Evolutionary conservation across 371 early-diverging fungal species (phyloP).

Genomic region (Mortierella sp.): DNA sequence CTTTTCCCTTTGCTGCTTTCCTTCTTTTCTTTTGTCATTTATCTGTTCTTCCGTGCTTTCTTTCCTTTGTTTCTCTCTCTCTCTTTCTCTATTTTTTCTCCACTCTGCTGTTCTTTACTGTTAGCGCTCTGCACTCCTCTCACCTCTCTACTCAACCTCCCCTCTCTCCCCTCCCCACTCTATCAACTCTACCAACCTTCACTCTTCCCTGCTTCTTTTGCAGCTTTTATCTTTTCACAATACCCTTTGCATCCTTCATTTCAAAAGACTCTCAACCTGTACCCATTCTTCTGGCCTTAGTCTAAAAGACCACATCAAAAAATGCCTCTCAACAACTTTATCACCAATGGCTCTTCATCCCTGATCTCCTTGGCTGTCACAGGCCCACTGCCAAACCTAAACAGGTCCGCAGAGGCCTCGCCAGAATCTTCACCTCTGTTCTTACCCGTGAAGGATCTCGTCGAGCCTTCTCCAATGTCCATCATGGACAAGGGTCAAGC

Average conservation of each 20-base stretch:
- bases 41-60: not conserved
- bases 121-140: not conserved
- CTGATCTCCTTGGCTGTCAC: conserved; percentile 44
- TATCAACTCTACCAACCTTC: not conserved
- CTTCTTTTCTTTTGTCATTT: not conserved
- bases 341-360: conserved; percentile 11
- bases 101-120: not conserved
- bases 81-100: not conserved
- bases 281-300: not conserved
- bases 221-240: conserved; percentile 13
- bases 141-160: not conserved
- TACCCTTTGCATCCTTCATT: conserved; percentile 22
- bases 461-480: conserved; percentile 38
- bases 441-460: not conserved
- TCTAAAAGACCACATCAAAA: no score
- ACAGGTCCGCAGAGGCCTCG: conserved; percentile 44
- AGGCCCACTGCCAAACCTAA: conserved; percentile 39
- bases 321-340: conserved; percentile 28
- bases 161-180: conserved; percentile 12
- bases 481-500: conserved; percentile 64
- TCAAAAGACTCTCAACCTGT: no score
- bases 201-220: conserved; percentile 12
- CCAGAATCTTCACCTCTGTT: conserved; percentile 30
- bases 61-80: not conserved
- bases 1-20: not conserved